Evolutionary conservation across 1,284 basidiomycete species (phyloP).

Genomic region (Xerocomus cyaneibrunnescens): DNA sequence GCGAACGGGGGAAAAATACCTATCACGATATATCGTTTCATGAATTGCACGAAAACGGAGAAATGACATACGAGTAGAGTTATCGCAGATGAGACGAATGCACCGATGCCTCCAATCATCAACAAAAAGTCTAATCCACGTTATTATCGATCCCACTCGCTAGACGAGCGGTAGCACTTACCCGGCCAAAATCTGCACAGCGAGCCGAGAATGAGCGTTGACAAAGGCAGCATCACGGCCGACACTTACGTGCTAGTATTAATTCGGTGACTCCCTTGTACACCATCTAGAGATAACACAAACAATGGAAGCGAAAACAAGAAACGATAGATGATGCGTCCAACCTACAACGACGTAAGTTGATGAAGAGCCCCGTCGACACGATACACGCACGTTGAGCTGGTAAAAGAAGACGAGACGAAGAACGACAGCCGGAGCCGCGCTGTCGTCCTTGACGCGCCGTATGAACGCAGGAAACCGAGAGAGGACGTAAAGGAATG

Average conservation of each 20-base stretch:
- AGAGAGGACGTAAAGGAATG: slow-evolving; percentile 64
- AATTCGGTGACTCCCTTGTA: slow-evolving; percentile 48
- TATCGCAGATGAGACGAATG: slow-evolving; percentile 71
- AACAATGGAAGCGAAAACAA: slow-evolving; percentile 65
- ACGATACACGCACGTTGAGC: slow-evolving; percentile 57
- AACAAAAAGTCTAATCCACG: slow-evolving; percentile 54
- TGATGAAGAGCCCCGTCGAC: not conserved
- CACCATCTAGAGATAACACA: slow-evolving; percentile 59
- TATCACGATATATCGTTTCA: slow-evolving; percentile 25
- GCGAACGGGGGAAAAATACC: slow-evolving; percentile 76
- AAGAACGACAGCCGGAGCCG: slow-evolving; percentile 66
- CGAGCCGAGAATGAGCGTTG: slow-evolving; percentile 6
- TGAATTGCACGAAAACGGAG: not conserved
- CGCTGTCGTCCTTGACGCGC: slow-evolving; percentile 66
- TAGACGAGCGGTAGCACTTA: slow-evolving; percentile 26
- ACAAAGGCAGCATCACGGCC: not conserved
- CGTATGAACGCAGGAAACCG: slow-evolving; percentile 67
- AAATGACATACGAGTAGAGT: slow-evolving; percentile 56
- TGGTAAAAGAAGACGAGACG: slow-evolving; percentile 69
- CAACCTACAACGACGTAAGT: slow-evolving; percentile 40
- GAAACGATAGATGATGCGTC: slow-evolving; percentile 68
- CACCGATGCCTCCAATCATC: slow-evolving; percentile 67
- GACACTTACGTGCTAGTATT: slow-evolving; percentile 53
- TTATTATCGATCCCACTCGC: not conserved
- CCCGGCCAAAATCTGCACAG: slow-evolving; percentile 48